A percentile compares a stretch with the other conserved stretches of the same genome.
phyloP scores from a whole-genome alignment of 2,329 filamentous ascomycete genomes.

The Rachicladosporium sp. region DNA sequence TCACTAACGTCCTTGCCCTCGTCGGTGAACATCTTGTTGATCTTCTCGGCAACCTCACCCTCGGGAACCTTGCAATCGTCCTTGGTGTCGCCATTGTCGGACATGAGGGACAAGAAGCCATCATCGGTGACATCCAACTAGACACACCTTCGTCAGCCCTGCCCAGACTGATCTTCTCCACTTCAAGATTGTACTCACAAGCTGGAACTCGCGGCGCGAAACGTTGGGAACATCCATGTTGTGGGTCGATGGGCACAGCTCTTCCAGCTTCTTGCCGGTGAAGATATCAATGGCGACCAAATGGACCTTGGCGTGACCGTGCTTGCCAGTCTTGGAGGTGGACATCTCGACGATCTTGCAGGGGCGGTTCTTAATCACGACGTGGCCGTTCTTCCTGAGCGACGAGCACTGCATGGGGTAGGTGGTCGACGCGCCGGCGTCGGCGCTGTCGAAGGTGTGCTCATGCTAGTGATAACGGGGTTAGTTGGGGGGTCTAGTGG shows the following conservation, averaged over 20 bases:
- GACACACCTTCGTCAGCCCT: conserved; percentile 10
- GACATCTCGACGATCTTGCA: conserved; percentile 99
- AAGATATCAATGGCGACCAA: conserved; percentile 97
- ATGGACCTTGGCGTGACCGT: conserved; percentile 99
- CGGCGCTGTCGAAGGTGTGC: conserved; percentile 78
- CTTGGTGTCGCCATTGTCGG: conserved; percentile 73
- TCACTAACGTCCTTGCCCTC: conserved; percentile 92
- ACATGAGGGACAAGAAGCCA: conserved; percentile 88
- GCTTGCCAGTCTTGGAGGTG: conserved; percentile 99
- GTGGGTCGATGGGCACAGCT: conserved; percentile 93
- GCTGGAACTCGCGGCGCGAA: conserved; percentile 77
- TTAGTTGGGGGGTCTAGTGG: conserved; percentile 3
- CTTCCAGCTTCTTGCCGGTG: conserved; percentile 98
- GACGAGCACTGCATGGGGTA: conserved; percentile 99
- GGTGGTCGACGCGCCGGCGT: conserved; percentile 90
- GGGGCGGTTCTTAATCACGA: conserved; percentile 95
- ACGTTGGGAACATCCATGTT: conserved; percentile 98
- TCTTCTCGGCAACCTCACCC: conserved; percentile 77
- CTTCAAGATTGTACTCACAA: conserved; percentile 50
- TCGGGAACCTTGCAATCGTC: conserved; percentile 92
- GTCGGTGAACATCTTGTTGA: conserved; percentile 62
- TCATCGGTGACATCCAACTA: conserved; percentile 91
- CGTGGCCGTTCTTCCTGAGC: conserved; percentile 97
- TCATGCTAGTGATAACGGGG: conserved; percentile 32
- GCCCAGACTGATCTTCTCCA: neutral